Conservation (phyloP, 768 basidiomycete species). For the Psilocybe subaeruginosa region DNA sequence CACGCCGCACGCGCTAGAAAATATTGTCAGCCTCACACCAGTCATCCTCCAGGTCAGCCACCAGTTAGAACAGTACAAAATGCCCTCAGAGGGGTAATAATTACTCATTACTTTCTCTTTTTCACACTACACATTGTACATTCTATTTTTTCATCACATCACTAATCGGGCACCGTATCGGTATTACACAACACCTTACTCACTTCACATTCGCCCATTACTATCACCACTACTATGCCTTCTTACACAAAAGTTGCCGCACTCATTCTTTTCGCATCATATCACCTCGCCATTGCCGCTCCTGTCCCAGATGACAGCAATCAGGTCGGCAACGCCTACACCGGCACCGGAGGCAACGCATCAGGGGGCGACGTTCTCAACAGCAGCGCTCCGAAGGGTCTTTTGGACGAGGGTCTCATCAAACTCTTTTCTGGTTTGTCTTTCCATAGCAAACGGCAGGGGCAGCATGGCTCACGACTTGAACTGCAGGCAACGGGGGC, state of each 20-base stretch:
- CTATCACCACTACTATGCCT: neutral
- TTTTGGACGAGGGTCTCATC: conserved; percentile 21
- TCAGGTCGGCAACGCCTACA: conserved; percentile 33
- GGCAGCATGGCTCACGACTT: neutral
- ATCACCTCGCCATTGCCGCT: conserved; percentile 25
- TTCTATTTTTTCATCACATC: conserved; percentile 18
- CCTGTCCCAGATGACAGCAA: conserved; percentile 27
- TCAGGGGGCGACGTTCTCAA: conserved; percentile 25
- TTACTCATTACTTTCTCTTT: conserved; percentile 3
- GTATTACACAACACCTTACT: neutral
- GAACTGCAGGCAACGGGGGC: conserved; percentile 33
- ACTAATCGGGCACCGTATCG: conserved; percentile 2
- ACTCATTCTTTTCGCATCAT: conserved; percentile 20
- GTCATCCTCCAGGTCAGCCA: conserved; percentile 19
- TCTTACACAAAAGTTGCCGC: conserved; percentile 11
- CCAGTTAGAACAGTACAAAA: conserved; percentile 16
- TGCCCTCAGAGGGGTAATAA: neutral
- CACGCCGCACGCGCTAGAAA: neutral
- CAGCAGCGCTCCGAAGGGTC: conserved; percentile 1
- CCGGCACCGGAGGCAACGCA: conserved; percentile 36
- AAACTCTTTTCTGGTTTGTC: conserved; percentile 32
- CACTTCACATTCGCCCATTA: too few relatives aligned
- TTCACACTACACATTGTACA: conserved; percentile 15
- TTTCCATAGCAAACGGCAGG: neutral
- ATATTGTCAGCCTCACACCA: neutral